Percentiles rank a stretch among this genome's conserved stretches.
Evolutionary conservation across 2,329 filamentous ascomycete genomes (phyloP).

Genomic region (Exophiala spinifera): DNA sequence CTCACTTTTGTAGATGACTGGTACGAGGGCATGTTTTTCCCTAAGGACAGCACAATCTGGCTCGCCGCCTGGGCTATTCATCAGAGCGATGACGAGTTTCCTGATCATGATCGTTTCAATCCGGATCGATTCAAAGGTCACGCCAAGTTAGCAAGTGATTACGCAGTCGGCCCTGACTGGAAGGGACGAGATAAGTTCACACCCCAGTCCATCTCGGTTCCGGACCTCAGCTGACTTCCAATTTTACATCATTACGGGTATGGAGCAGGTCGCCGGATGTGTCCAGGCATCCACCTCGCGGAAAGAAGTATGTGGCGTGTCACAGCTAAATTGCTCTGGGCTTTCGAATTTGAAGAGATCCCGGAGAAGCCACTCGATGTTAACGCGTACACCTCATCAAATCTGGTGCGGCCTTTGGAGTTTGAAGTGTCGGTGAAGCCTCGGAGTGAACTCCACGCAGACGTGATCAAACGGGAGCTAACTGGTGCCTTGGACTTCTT

Average conservation of each 20-base stretch:
- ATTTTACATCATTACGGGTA: constrained; percentile 18
- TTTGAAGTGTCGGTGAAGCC: no score
- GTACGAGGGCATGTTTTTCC: constrained; percentile 46
- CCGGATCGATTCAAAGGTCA: constrained; percentile 37
- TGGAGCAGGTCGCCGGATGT: constrained; percentile 47
- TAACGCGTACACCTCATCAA: constrained; percentile 15
- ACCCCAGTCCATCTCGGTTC: no score
- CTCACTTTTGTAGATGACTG: constrained; percentile 39
- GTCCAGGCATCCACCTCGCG: constrained; percentile 50
- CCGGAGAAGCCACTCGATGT: constrained; percentile 7
- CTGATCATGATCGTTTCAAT: constrained; percentile 40
- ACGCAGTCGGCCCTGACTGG: constrained; percentile 35
- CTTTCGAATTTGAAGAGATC: constrained; percentile 28
- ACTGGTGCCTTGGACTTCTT: no score
- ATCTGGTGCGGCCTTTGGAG: constrained; percentile 12
- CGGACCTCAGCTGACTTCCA: background rate
- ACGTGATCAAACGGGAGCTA: no score
- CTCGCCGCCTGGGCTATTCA: constrained; percentile 47
- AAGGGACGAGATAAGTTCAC: constrained; percentile 32
- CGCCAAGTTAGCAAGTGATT: constrained; percentile 35
- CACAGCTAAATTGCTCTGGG: constrained; percentile 55
- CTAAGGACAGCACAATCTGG: constrained; percentile 47
- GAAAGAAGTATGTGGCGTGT: constrained; percentile 49
- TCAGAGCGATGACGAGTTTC: constrained; percentile 40
- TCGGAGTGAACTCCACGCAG: no score